phyloP scores from a whole-genome alignment of 176 grass and related monocot species.

The Oropetium thomaeum region DNA sequence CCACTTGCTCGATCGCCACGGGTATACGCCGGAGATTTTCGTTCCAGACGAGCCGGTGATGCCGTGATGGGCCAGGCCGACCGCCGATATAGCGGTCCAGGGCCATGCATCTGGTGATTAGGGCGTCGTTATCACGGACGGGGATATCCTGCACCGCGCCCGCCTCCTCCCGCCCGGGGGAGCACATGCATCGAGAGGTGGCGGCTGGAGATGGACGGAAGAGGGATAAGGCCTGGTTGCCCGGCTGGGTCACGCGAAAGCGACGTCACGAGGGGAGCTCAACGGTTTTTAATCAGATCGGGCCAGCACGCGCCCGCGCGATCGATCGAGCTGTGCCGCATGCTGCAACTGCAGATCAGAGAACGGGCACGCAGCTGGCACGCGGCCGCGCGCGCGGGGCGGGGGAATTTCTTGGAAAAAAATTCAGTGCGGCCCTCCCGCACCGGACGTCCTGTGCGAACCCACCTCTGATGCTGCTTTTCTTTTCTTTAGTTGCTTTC shows the following conservation, averaged over 20 bases:
- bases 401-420: not conserved
- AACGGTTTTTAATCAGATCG: conserved; percentile 27
- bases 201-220: not conserved
- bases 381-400: not conserved
- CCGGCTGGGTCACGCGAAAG: conserved; percentile 10
- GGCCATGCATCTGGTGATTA: not conserved
- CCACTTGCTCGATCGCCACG: too few species aligned
- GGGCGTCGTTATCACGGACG: conserved; percentile 27
- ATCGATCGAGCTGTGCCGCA: not conserved
- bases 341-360: too few species aligned
- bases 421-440: too few species aligned
- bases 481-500: too few species aligned
- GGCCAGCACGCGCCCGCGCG: not conserved
- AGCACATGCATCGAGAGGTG: conserved; percentile 33
- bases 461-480: too few species aligned
- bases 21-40: conserved; percentile 13
- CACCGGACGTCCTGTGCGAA: too few species aligned
- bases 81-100: not conserved
- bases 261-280: conserved; percentile 33
- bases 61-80: not conserved
- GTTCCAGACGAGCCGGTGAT: not conserved
- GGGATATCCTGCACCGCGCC: not conserved
- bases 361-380: not conserved
- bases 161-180: conserved; percentile 17
- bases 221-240: not conserved